These are phyloP conservation scores for Candida ipomoeae DNA, from an alignment of 805 yeast species.

Conservation along the genomic window DNA sequence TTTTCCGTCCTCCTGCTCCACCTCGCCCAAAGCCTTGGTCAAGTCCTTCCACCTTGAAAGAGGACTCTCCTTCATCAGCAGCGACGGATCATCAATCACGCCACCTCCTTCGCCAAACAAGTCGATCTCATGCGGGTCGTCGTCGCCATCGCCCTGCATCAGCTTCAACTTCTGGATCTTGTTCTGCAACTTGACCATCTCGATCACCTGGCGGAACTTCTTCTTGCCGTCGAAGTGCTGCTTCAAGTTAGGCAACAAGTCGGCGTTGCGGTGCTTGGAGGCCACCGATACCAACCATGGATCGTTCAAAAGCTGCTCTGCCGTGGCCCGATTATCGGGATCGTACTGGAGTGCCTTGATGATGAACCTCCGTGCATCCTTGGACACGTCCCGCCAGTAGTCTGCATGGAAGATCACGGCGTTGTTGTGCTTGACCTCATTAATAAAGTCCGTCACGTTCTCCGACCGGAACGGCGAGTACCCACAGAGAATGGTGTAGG, in stretches of 20 bases:
- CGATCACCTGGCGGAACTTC: constrained; percentile 82
- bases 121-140: constrained; percentile 45
- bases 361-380: constrained; percentile 78
- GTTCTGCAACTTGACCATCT: constrained; percentile 76
- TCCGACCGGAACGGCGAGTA: constrained; percentile 90
- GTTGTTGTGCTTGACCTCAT: constrained; percentile 67
- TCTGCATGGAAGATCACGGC: constrained; percentile 83
- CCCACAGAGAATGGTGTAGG: constrained; percentile 87
- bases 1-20: constrained; percentile 7
- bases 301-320: constrained; percentile 58
- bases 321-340: constrained; percentile 67
- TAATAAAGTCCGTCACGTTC: constrained; percentile 71
- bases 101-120: constrained; percentile 35
- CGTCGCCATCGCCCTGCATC: constrained; percentile 52
- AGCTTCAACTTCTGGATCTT: constrained; percentile 68
- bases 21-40: constrained; percentile 20
- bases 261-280: constrained; percentile 46
- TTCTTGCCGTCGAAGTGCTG: constrained; percentile 79
- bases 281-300: constrained; percentile 64
- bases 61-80: constrained; percentile 6
- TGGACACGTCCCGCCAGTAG: constrained; percentile 80
- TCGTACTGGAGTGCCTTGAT: constrained; percentile 63
- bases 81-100: constrained; percentile 9
- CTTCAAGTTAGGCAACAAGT: constrained; percentile 76
- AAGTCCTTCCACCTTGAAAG: constrained; percentile 31